These are phyloP conservation scores for Sesbania bispinosa DNA, from an alignment of 306 rosid species.

Conservation along the genomic window DNA sequence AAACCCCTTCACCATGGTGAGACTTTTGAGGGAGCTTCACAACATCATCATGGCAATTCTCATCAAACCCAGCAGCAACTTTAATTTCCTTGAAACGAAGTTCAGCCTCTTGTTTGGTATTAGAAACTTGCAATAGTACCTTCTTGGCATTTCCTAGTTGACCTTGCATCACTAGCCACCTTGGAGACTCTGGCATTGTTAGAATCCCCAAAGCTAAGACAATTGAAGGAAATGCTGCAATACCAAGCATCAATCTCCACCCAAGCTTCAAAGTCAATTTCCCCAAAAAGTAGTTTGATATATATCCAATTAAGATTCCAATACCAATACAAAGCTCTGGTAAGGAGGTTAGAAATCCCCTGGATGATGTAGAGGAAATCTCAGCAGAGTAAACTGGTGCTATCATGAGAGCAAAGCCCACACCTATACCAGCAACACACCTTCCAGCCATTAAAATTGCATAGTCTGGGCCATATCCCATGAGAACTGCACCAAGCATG, in stretches of 20 bases:
- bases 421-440: constrained; percentile 67
- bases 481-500: constrained; percentile 56
- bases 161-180: constrained; percentile 73
- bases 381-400: constrained; percentile 85
- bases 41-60: constrained; percentile 12
- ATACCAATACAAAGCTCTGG: constrained; percentile 67
- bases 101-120: constrained; percentile 46
- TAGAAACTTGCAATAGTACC: constrained; percentile 34
- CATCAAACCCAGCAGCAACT: constrained; percentile 47
- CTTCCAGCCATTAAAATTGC: too few species aligned
- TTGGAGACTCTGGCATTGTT: constrained; percentile 75
- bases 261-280: constrained; percentile 49
- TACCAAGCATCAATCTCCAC: constrained; percentile 76
- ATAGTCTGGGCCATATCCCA: too few species aligned
- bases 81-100: constrained; percentile 53
- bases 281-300: constrained; percentile 50
- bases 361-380: constrained; percentile 50
- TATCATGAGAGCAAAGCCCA: constrained; percentile 71
- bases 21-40: background rate
- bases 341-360: constrained; percentile 62
- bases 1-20: constrained; percentile 37
- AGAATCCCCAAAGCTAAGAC: constrained; percentile 39
- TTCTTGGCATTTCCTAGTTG: constrained; percentile 44
- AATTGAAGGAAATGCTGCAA: constrained; percentile 64
- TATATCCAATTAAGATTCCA: constrained; percentile 66